These are phyloP conservation scores for Phialocephala sp. DNA, from an alignment of 2,329 filamentous ascomycete genomes.

Conservation along the genomic window DNA sequence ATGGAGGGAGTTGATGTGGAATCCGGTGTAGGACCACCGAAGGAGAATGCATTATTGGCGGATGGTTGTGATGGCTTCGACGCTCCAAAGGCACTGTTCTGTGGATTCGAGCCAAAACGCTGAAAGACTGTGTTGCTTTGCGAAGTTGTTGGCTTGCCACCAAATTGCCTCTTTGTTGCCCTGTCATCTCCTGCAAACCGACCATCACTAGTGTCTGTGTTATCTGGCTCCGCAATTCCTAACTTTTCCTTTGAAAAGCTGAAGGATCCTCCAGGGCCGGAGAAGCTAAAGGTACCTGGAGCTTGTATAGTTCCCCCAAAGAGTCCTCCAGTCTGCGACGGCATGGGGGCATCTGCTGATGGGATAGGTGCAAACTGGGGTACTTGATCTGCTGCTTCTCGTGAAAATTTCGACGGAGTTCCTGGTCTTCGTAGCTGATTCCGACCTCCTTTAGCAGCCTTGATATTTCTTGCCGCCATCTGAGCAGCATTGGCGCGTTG, in stretches of 20 bases:
- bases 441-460: slow-evolving; percentile 29
- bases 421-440: slow-evolving; percentile 12
- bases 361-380: slow-evolving; percentile 28
- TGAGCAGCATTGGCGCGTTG: slow-evolving; percentile 43
- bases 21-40: slow-evolving; percentile 15
- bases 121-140: slow-evolving; percentile 10
- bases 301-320: slow-evolving; percentile 41
- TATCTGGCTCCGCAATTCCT: slow-evolving; percentile 15
- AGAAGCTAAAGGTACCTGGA: slow-evolving; percentile 38
- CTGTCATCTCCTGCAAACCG: slow-evolving; percentile 31
- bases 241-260: slow-evolving; percentile 19
- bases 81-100: slow-evolving; percentile 23
- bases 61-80: slow-evolving; percentile 19
- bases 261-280: slow-evolving; percentile 26
- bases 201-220: slow-evolving; percentile 8
- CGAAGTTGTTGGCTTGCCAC: slow-evolving; percentile 18
- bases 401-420: slow-evolving; percentile 13
- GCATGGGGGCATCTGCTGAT: slow-evolving; percentile 8
- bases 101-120: slow-evolving; percentile 16
- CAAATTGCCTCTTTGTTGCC: slow-evolving; percentile 34
- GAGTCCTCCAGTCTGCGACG: slow-evolving; percentile 29
- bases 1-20: slow-evolving; percentile 11
- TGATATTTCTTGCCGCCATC: slow-evolving; percentile 41
- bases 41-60: slow-evolving; percentile 20
- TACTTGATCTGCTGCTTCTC: slow-evolving; percentile 12